phyloP scores from a whole-genome alignment of 2,329 filamentous ascomycete genomes.

The Colletotrichum horii region DNA sequence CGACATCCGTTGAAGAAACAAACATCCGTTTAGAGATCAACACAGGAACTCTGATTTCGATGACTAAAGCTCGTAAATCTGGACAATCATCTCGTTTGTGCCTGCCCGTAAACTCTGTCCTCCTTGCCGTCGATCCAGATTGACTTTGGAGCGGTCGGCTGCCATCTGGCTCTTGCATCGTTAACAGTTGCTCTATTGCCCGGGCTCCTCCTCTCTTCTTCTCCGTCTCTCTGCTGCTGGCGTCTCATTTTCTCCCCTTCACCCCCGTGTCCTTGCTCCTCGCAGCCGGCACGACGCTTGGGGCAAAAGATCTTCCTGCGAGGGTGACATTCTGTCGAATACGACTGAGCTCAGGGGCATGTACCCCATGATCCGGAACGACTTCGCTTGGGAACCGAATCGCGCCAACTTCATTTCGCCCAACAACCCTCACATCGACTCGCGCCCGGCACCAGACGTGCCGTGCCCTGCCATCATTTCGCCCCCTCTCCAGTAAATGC shows the following conservation, averaged over 20 bases:
- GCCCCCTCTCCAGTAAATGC: not conserved
- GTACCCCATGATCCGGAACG: not conserved
- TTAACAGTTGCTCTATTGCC: not conserved
- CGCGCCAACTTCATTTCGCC: not conserved
- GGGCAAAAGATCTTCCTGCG: not conserved
- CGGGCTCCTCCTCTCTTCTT: not conserved
- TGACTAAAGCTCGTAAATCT: not conserved
- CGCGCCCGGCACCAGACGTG: not conserved
- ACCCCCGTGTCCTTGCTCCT: not conserved
- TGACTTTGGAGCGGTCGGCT: not conserved
- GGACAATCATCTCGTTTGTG: not conserved
- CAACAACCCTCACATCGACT: not conserved
- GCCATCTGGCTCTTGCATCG: not conserved
- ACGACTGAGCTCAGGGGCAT: not conserved
- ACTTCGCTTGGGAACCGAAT: not conserved
- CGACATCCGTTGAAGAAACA: not conserved
- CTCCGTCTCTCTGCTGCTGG: not conserved
- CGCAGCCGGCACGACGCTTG: not conserved
- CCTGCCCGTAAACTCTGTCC: not conserved
- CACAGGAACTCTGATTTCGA: not conserved
- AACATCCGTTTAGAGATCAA: not conserved
- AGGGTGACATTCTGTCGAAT: not conserved
- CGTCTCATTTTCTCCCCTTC: not conserved
- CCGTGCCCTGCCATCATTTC: not conserved
- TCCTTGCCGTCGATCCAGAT: slow-evolving; percentile 14